Conservation (phyloP, 2,329 filamentous ascomycete species). For the Paramyrothecium sp. region DNA sequence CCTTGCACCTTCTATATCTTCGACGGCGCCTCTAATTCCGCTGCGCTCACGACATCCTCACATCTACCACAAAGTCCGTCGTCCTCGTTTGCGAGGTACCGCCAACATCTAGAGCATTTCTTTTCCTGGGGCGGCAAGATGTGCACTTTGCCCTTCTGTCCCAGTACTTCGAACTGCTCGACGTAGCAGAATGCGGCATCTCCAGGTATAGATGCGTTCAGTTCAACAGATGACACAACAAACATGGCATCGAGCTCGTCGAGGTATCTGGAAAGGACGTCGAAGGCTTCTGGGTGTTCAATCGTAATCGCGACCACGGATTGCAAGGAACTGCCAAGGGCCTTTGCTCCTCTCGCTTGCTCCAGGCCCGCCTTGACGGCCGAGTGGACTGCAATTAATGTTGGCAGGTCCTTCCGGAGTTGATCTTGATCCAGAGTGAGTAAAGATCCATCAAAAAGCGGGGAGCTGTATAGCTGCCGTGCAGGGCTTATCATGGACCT, state of each 20-base stretch:
- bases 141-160: slow-evolving; percentile 34
- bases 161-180: slow-evolving; percentile 40
- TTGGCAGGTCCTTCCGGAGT: slow-evolving; percentile 41
- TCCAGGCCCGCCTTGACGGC: slow-evolving; percentile 78
- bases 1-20: background rate
- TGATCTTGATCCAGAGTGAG: slow-evolving; percentile 34
- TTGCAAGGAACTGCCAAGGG: slow-evolving; percentile 78
- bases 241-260: slow-evolving; percentile 63
- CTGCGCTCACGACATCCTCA: slow-evolving; percentile 55
- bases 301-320: slow-evolving; percentile 63
- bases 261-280: slow-evolving; percentile 35
- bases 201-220: slow-evolving; percentile 35
- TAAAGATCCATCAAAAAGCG: slow-evolving; percentile 38
- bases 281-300: slow-evolving; percentile 30
- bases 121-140: slow-evolving; percentile 48
- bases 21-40: slow-evolving; percentile 9
- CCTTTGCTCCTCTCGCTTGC: slow-evolving; percentile 66
- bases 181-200: slow-evolving; percentile 38
- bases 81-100: slow-evolving; percentile 68
- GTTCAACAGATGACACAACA: slow-evolving; percentile 64
- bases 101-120: slow-evolving; percentile 91
- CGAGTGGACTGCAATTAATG: slow-evolving; percentile 55
- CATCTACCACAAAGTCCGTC: slow-evolving; percentile 73
- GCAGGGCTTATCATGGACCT: slow-evolving; percentile 37
- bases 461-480: slow-evolving; percentile 44